Conservation (phyloP, 2,329 filamentous ascomycete genomes). For the Arthrobotrys conoides region DNA sequence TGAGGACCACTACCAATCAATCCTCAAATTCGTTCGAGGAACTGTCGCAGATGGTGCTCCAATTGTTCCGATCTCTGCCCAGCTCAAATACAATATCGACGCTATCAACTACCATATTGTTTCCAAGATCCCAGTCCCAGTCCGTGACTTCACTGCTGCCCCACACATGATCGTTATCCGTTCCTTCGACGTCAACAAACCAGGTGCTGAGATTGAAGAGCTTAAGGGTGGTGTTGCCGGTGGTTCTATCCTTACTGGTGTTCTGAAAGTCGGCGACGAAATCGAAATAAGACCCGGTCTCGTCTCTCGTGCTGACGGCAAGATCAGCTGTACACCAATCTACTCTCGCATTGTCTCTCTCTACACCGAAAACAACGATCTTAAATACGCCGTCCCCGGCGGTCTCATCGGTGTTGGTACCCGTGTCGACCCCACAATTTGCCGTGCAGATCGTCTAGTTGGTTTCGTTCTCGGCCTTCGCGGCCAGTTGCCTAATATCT, state of each 20-base stretch:
- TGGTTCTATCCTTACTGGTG: slow-evolving; percentile 95
- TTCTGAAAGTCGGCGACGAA: slow-evolving; percentile 96
- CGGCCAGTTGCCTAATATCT: slow-evolving; percentile 94
- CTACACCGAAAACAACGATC: slow-evolving; percentile 97
- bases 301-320: slow-evolving; percentile 92
- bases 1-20: slow-evolving; percentile 93
- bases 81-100: slow-evolving; percentile 99
- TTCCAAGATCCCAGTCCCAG: slow-evolving; percentile 91
- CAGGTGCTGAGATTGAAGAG: slow-evolving; percentile 97
- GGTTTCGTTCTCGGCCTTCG: slow-evolving; percentile 97
- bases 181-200: slow-evolving; percentile 99
- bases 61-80: slow-evolving; percentile 95
- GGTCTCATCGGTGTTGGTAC: slow-evolving; percentile 98
- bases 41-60: slow-evolving; percentile 95
- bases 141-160: slow-evolving; percentile 89
- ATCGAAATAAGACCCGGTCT: slow-evolving; percentile 99
- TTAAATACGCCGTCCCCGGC: slow-evolving; percentile 98
- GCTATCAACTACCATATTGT: slow-evolving; percentile 97
- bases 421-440: slow-evolving; percentile 95
- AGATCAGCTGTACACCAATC: slow-evolving; percentile 96
- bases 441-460: slow-evolving; percentile 97
- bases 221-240: slow-evolving; percentile 98
- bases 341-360: slow-evolving; percentile 94
- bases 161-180: slow-evolving; percentile 99
- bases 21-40: slow-evolving; percentile 97